A percentile compares a stretch with the other conserved stretches of the same genome.
Conservation (phyloP, 2,329 filamentous ascomycete species). For the Metarhizium guizhouense region DNA sequence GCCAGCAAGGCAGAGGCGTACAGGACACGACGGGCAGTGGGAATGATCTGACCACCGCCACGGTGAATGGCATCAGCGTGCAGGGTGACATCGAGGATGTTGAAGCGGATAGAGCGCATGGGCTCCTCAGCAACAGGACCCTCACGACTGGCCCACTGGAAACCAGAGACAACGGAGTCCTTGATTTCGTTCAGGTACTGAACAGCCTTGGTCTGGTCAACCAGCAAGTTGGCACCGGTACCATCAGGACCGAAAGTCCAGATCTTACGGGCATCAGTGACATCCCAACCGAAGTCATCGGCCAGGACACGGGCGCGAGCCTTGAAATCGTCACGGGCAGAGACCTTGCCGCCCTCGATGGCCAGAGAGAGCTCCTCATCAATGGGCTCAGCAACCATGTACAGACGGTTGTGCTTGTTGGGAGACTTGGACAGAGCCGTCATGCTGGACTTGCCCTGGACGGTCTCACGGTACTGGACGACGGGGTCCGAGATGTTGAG, state of each 20-base stretch:
- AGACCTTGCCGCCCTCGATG: constrained; percentile 89
- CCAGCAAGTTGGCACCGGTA: constrained; percentile 92
- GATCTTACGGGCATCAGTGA: constrained; percentile 99
- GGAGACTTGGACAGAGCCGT: constrained; percentile 98
- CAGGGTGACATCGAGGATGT: constrained; percentile 98
- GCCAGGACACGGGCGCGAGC: constrained; percentile 89
- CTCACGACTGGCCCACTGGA: constrained; percentile 99
- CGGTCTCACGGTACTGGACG: constrained; percentile 97
- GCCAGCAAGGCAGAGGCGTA: constrained; percentile 89
- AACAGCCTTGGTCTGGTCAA: constrained; percentile 99
- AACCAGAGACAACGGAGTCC: constrained; percentile 98
- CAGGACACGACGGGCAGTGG: constrained; percentile 93
- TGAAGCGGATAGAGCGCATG: constrained; percentile 95
- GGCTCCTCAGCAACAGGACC: constrained; percentile 97
- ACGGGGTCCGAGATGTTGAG: constrained; percentile 97
- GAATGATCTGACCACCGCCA: constrained; percentile 98
- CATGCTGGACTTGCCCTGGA: constrained; percentile 76
- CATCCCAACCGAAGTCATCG: constrained; percentile 97
- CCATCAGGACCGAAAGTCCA: constrained; percentile 99
- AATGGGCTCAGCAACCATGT: constrained; percentile 86
- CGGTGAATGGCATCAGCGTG: constrained; percentile 99
- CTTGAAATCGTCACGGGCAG: constrained; percentile 98
- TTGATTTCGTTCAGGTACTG: constrained; percentile 99
- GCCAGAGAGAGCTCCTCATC: constrained; percentile 83
- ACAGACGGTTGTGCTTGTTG: constrained; percentile 99